A percentile compares a stretch with the other conserved stretches of the same genome.
Conservation (phyloP, 1,139 yeast species). For the Groenewaldozyma sp. region DNA sequence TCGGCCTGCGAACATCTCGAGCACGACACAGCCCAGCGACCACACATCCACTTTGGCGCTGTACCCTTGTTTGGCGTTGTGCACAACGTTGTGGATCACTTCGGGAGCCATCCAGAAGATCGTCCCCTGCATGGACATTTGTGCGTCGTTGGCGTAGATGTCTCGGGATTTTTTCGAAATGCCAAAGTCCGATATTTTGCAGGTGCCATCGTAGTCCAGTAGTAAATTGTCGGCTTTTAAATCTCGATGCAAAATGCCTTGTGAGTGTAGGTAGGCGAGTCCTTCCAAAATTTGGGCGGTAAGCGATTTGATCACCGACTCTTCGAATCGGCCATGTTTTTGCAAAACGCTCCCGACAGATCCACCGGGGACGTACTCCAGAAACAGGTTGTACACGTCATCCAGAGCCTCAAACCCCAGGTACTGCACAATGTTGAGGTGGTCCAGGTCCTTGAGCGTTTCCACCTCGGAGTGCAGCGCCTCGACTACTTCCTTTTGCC, state of each 20-base stretch:
- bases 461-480: constrained; percentile 89
- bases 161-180: constrained; percentile 78
- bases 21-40: constrained; percentile 88
- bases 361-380: constrained; percentile 98
- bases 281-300: constrained; percentile 80
- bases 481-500: constrained; percentile 55
- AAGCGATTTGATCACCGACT: constrained; percentile 58
- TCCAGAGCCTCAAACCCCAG: constrained; percentile 80
- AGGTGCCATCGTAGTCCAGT: constrained; percentile 84
- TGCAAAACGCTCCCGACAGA: constrained; percentile 83
- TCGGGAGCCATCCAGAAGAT: constrained; percentile 99
- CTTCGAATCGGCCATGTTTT: constrained; percentile 80
- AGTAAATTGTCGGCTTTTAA: constrained; percentile 90
- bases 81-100: constrained; percentile 72
- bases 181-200: constrained; percentile 96
- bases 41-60: constrained; percentile 78
- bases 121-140: constrained; percentile 97
- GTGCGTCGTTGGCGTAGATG: constrained; percentile 84
- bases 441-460: constrained; percentile 90
- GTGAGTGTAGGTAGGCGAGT: constrained; percentile 70
- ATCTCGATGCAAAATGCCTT: constrained; percentile 89
- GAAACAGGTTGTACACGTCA: constrained; percentile 69
- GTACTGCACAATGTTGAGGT: constrained; percentile 88
- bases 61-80: constrained; percentile 79
- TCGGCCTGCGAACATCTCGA: constrained; percentile 77